These are phyloP conservation scores for Ensete glaucum DNA, from an alignment of 176 grass and related monocot species.

Conservation along the genomic window DNA sequence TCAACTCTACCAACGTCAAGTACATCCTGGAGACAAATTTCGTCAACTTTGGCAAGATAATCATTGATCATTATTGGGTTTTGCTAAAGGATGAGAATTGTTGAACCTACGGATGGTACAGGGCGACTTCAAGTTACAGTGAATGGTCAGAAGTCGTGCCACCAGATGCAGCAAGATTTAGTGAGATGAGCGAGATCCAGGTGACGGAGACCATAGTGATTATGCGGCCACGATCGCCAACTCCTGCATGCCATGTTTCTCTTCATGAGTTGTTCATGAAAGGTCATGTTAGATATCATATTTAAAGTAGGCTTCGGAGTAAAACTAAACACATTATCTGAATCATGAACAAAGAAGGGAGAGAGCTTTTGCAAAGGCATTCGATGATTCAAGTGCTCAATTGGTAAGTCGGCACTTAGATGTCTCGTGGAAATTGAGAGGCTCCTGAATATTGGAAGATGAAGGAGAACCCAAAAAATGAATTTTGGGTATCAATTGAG, in stretches of 20 bases:
- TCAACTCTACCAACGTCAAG: background rate
- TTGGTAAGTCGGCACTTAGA: background rate
- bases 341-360: background rate
- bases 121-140: background rate
- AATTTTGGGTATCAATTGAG: slow-evolving; percentile 3
- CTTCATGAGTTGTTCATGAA: background rate
- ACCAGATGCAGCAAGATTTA: background rate
- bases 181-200: background rate
- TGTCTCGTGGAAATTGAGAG: background rate
- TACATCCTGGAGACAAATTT: background rate
- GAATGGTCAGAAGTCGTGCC: background rate
- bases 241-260: background rate
- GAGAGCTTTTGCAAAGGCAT: background rate
- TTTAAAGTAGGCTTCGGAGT: slow-evolving; percentile 3
- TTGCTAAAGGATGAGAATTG: background rate
- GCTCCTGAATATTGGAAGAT: slow-evolving; percentile 1
- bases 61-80: too few relatives aligned
- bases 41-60: background rate
- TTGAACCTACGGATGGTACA: background rate
- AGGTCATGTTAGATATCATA: slow-evolving; percentile 1
- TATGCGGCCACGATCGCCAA: too few relatives aligned
- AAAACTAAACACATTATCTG: background rate
- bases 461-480: background rate
- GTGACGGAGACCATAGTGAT: background rate
- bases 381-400: background rate